Conservation (phyloP, 1,139 yeast species). For the Saccharomyces hybrid region DNA sequence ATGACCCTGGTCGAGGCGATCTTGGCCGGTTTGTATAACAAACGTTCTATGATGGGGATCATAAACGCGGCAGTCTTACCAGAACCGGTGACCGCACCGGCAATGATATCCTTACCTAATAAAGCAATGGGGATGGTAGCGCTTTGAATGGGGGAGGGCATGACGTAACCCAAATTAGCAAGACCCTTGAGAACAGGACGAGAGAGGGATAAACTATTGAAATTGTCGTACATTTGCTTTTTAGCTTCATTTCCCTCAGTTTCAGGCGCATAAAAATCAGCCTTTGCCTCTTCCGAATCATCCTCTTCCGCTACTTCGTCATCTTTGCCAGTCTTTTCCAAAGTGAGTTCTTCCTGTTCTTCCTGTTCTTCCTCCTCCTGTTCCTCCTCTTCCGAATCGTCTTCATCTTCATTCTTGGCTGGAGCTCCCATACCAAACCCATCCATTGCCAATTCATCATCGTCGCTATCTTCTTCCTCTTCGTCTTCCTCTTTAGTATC, state of each 20-base stretch:
- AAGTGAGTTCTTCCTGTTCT: slow-evolving; percentile 25
- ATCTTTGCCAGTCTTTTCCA: slow-evolving; percentile 33
- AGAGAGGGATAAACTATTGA: slow-evolving; percentile 72
- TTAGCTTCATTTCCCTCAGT: slow-evolving; percentile 43
- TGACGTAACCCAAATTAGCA: slow-evolving; percentile 67
- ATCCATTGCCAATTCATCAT: slow-evolving; percentile 56
- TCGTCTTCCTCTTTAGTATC: slow-evolving; percentile 36
- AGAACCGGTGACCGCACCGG: slow-evolving; percentile 99
- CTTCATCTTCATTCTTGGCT: slow-evolving; percentile 26
- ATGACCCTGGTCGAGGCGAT: slow-evolving; percentile 83
- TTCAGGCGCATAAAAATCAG: slow-evolving; percentile 55
- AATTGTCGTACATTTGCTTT: slow-evolving; percentile 48
- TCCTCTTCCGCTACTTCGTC: slow-evolving; percentile 38
- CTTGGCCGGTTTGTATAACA: slow-evolving; percentile 79
- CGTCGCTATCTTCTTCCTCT: slow-evolving; percentile 36
- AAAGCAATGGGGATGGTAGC: slow-evolving; percentile 91
- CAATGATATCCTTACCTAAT: slow-evolving; percentile 88
- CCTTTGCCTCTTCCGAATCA: slow-evolving; percentile 67
- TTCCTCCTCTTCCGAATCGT: slow-evolving; percentile 23
- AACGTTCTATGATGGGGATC: slow-evolving; percentile 91
- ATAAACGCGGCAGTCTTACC: slow-evolving; percentile 98
- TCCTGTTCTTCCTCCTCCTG: slow-evolving; percentile 30
- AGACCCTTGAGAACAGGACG: slow-evolving; percentile 86
- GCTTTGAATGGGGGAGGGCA: slow-evolving; percentile 90
- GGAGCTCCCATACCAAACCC: slow-evolving; percentile 67